Base-by-base conservation (phyloP, 108 stramenopile genomes). In the Cyclotella atomus region DNA sequence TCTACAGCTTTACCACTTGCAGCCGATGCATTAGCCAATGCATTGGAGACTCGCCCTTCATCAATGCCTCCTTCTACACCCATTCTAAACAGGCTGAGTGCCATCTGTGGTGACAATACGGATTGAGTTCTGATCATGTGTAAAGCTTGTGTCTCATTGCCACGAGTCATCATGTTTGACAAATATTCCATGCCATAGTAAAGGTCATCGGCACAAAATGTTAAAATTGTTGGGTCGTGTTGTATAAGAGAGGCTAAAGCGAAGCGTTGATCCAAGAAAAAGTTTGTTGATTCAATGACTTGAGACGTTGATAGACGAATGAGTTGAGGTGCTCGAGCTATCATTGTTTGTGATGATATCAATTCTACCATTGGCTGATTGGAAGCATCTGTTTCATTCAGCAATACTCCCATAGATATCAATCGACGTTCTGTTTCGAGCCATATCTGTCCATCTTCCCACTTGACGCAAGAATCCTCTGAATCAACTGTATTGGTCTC, bases 61-160 rank as follows among this genome's bases (percentile, higher is more conserved):
- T 77, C 76, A 15, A 77, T 70, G 12, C 76, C 76, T 21, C 76
- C 68, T 12, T 77, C 76, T 0, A 77, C 69, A 20, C 68, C 76
- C 49, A 77, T 27, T 34, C 33, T 27, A 54, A 77, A 35, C 0
- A 77, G 64, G 28, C 55, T 52, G 0, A 69, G 30, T 27, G 69
- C 76, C 60, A 70, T 63, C 1, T 44, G 20, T 23, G 76, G 76
- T 0, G 76, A 70, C 20, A 65, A 19, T 35, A 3, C 20, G 20
- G 28, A 46, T 44, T 70, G 68, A 21, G 69, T 52, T 57, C 65
- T 36, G 59, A 77, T 70, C 64, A 56, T 70, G 65, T 77, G 69
- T 12, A 70, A 21, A 0, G 68, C 53, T 25, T 35, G 21, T 27
- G 63, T 59, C 14, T 54, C 4, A 47, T 77, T 64, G 9, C 76